Base-by-base conservation (phyloP, 208 protist genomes). In the Acanthamoeba healyi region DNA sequence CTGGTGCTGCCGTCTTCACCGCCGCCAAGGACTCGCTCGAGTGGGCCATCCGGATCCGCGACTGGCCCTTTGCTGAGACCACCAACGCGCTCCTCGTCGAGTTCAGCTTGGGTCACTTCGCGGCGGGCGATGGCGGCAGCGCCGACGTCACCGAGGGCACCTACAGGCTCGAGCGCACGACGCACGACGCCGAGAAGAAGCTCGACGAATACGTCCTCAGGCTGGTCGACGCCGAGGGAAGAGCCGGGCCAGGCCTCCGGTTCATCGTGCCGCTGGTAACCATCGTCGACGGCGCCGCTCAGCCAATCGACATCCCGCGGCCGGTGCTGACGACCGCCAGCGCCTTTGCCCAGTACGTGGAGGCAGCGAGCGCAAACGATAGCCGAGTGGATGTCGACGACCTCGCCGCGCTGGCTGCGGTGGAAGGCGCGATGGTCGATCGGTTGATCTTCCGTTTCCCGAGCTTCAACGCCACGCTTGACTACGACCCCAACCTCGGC, bases 21-120 rank as follows among this genome's bases (percentile, higher is more conserved):
- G 61, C 61, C 6, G 61, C 26, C 24, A 67, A 67, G 61, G 61
- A 67, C 61, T 67, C 61, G 61, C 61, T 67, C 61, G 61, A 67
- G 29, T 67, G 61, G 61, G 24, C 61, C 61, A 29, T 67, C 29
- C 61, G 36, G 29, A 29, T 67, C 29, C 61, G 61, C 61, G 61
- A 67, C 61, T 67, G 61, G 61, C 61, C 61, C 61, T 67, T 67
- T 29, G 29, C 29, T 29, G 29, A 7, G 7, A 14, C 61, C 61
- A 15, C 5, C 61, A 67, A 67, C 61, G 12, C 7, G 61, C 61
- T 67, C 29, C 10, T 36, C 15, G 61, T 67, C 61, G 61, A 67
- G 61, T 67, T 67, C 29, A 29, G 29, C 12, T 29, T 67, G 61
- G 61, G 61, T 19, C 61, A 67, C 61, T 36, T 67, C 61, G 12